phyloP scores from a whole-genome alignment of 305 asterid genomes.

The Caryopteris hybrid region DNA sequence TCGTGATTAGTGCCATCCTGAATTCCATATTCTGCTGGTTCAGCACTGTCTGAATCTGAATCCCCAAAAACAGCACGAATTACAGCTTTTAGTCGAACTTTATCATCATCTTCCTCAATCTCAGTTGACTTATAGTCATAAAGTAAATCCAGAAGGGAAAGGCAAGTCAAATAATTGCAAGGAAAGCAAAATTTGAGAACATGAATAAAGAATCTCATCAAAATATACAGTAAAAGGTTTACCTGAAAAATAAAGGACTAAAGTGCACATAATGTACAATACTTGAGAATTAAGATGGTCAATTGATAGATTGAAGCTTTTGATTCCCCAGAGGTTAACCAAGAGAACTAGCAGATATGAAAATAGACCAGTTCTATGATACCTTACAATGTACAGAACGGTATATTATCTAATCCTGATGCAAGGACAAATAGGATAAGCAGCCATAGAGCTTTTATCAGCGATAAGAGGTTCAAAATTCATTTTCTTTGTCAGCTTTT shows the following conservation, averaged over 20 bases:
- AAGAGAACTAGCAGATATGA: too few species aligned
- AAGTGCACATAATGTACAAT: too few species aligned
- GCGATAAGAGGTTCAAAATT: background rate
- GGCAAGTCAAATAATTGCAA: background rate
- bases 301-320: too few species aligned
- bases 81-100: background rate
- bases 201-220: background rate
- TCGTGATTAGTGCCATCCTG: background rate
- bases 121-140: background rate
- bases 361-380: too few species aligned
- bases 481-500: background rate
- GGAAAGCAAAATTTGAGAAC: background rate
- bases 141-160: background rate
- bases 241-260: background rate
- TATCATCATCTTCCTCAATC: background rate
- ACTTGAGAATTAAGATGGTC: too few species aligned
- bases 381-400: background rate
- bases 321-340: too few species aligned
- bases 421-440: background rate
- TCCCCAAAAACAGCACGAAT: background rate
- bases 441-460: background rate
- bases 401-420: background rate
- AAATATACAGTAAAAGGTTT: background rate
- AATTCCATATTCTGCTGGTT: background rate
- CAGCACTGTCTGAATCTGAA: background rate